Conservation (phyloP, 1,139 yeast species). For the Saccharomyces hybrid region DNA sequence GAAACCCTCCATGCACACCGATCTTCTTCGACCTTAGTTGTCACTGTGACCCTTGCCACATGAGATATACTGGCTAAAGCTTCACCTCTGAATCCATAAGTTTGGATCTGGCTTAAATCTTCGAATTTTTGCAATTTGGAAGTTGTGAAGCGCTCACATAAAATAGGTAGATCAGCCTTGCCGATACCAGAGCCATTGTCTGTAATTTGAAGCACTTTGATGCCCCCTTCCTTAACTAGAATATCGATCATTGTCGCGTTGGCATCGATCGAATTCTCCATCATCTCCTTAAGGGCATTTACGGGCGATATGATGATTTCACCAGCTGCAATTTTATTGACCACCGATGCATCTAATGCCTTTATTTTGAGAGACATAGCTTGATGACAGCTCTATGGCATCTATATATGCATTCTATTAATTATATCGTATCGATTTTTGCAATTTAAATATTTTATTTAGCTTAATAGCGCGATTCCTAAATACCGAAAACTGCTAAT, state of each 20-base stretch:
- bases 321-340: constrained; percentile 93
- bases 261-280: constrained; percentile 79
- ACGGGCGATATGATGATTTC: constrained; percentile 93
- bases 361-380: constrained; percentile 9
- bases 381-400: not conserved
- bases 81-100: constrained; percentile 80
- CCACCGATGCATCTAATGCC: constrained; percentile 40
- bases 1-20: constrained; percentile 61
- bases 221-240: constrained; percentile 56
- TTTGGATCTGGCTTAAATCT: constrained; percentile 43
- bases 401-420: not conserved
- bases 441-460: not conserved
- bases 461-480: not conserved
- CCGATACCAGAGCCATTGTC: constrained; percentile 76
- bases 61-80: constrained; percentile 68
- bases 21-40: constrained; percentile 57
- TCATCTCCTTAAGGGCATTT: constrained; percentile 68
- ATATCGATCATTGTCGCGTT: constrained; percentile 55
- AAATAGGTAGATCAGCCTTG: constrained; percentile 47
- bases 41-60: constrained; percentile 60
- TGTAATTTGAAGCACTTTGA: constrained; percentile 50
- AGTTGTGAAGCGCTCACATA: constrained; percentile 64
- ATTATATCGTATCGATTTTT: not conserved
- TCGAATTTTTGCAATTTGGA: constrained; percentile 52
- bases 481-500: not conserved